Conservation (phyloP, 2,329 filamentous ascomycete genomes). For the Aspergillus pseudoterreus region DNA sequence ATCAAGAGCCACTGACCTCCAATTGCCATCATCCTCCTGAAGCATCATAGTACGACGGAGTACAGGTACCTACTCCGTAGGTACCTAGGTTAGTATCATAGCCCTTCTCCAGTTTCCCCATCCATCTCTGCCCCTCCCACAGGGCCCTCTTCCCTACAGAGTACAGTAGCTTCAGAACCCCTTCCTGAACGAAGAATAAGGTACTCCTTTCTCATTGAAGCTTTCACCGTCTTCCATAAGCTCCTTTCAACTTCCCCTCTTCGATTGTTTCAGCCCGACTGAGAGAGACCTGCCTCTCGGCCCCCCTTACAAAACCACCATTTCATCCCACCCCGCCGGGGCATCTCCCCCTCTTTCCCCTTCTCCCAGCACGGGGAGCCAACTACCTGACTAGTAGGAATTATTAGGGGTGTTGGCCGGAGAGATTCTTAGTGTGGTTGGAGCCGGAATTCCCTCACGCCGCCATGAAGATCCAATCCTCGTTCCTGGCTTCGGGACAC, state of each 20-base stretch:
- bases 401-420: background rate
- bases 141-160: too few species aligned
- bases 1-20: too few species aligned
- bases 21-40: too few species aligned
- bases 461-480: conserved; percentile 7
- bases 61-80: too few species aligned
- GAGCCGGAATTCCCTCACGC: conserved; percentile 1
- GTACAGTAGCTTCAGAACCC: too few species aligned
- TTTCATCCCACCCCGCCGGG: background rate
- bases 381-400: background rate
- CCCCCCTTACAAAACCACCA: conserved; percentile 9
- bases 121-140: too few species aligned
- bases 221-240: too few species aligned
- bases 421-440: conserved; percentile 1
- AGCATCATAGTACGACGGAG: too few species aligned
- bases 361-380: conserved; percentile 5
- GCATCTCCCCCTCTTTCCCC: conserved; percentile 1
- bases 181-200: too few species aligned
- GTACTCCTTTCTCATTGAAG: too few species aligned
- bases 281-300: conserved; percentile 7
- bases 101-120: too few species aligned
- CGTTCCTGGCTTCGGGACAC: conserved; percentile 8
- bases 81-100: too few species aligned
- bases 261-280: conserved; percentile 7
- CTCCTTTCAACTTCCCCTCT: background rate